phyloP scores from a whole-genome alignment of 306 rosid species.

The Corylus heterophylla region DNA sequence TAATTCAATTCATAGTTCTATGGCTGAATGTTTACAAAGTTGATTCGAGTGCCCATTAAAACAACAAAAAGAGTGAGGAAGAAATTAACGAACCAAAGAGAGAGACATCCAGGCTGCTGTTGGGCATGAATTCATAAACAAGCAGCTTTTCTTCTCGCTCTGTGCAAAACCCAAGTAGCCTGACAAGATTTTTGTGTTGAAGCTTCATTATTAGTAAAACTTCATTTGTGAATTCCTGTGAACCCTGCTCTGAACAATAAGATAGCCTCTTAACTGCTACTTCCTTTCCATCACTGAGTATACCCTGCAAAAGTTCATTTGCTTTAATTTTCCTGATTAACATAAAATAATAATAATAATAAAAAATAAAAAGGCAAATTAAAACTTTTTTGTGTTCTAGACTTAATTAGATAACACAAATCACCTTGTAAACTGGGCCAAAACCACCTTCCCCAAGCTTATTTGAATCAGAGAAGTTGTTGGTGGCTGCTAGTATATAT shows the following conservation, averaged over 20 bases:
- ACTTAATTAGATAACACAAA: no score
- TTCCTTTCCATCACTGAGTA: slow-evolving; percentile 49
- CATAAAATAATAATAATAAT: neutral
- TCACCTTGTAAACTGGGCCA: slow-evolving; percentile 78
- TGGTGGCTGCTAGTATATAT: slow-evolving; percentile 54
- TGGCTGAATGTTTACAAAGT: no score
- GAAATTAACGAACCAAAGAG: slow-evolving; percentile 46
- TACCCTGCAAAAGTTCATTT: slow-evolving; percentile 30
- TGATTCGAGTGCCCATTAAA: neutral
- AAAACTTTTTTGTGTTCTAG: no score
- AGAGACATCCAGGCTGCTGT: slow-evolving; percentile 52
- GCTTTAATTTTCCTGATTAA: neutral
- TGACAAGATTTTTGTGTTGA: slow-evolving; percentile 72
- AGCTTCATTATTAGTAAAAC: slow-evolving; percentile 58
- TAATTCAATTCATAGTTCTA: neutral
- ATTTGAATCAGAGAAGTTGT: slow-evolving; percentile 51
- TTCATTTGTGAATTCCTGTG: slow-evolving; percentile 61
- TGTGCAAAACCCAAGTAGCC: slow-evolving; percentile 65
- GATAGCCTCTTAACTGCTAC: slow-evolving; percentile 79
- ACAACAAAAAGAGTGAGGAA: neutral
- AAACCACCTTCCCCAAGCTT: slow-evolving; percentile 81
- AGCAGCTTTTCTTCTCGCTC: slow-evolving; percentile 62
- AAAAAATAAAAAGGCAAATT: no score
- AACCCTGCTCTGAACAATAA: slow-evolving; percentile 56
- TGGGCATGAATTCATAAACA: slow-evolving; percentile 69